Conservation (phyloP, 2,329 filamentous ascomycete genomes). For the Ophiostoma australiae region DNA sequence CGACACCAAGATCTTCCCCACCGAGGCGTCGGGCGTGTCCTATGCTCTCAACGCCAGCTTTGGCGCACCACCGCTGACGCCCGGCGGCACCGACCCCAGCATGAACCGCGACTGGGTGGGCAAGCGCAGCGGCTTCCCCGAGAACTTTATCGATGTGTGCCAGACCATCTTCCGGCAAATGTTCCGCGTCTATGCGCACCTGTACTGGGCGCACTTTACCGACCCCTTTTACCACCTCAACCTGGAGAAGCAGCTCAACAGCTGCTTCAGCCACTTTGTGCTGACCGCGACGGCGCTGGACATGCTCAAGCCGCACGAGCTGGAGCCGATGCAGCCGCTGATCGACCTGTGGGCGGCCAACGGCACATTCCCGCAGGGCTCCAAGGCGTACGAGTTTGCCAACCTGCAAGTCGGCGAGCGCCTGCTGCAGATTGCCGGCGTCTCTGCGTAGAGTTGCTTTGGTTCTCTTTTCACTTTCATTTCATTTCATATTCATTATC, state of each 20-base stretch:
- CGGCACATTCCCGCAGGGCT: constrained; percentile 76
- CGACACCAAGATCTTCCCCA: constrained; percentile 84
- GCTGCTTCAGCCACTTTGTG: constrained; percentile 81
- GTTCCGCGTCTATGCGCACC: constrained; percentile 96
- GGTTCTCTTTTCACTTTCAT: too few species aligned
- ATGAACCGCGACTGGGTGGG: constrained; percentile 62
- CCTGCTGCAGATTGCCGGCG: constrained; percentile 42
- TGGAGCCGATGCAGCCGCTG: constrained; percentile 92
- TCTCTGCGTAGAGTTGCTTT: neutral
- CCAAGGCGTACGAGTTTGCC: constrained; percentile 61
- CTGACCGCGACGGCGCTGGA: constrained; percentile 74
- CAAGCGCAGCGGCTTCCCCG: constrained; percentile 87
- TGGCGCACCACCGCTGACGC: constrained; percentile 7
- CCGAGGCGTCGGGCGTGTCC: constrained; percentile 67
- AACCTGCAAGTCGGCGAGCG: constrained; percentile 57
- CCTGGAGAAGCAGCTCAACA: constrained; percentile 76
- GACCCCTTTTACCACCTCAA: constrained; percentile 81
- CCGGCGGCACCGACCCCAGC: constrained; percentile 11
- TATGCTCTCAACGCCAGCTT: constrained; percentile 55
- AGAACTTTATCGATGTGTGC: constrained; percentile 83
- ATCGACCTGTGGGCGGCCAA: constrained; percentile 89
- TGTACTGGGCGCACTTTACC: constrained; percentile 93
- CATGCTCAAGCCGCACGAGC: constrained; percentile 80
- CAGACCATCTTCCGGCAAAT: constrained; percentile 95
- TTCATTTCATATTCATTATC: neutral